Evolutionary conservation across 768 basidiomycete genomes (phyloP).

Genomic region (Suillus sp.): DNA sequence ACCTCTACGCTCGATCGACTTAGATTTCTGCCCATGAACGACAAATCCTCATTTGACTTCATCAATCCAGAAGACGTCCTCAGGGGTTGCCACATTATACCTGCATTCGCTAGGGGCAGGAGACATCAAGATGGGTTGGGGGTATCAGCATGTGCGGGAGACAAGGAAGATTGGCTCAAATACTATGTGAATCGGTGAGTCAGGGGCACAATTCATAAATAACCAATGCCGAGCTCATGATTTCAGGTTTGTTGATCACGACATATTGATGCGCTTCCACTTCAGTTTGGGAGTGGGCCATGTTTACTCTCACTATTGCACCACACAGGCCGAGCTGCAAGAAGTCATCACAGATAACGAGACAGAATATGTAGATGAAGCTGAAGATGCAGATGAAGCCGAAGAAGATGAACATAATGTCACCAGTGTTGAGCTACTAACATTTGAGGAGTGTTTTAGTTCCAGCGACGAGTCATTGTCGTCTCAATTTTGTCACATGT

Average conservation of each 20-base stretch:
- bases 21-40: not conserved
- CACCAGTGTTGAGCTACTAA: no score
- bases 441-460: no score
- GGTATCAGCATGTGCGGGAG: not conserved
- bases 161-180: not conserved
- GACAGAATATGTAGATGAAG: no score
- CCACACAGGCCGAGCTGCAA: no score
- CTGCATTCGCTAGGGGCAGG: not conserved
- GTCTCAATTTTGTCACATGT: no score
- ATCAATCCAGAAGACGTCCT: slow-evolving; percentile 3
- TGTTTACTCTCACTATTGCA: not conserved
- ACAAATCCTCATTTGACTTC: slow-evolving; percentile 6
- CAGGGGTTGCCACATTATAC: slow-evolving; percentile 9
- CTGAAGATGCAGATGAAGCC: no score
- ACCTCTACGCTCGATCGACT: not conserved
- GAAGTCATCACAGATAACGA: no score
- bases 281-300: slow-evolving; percentile 8
- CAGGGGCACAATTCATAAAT: not conserved
- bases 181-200: slow-evolving; percentile 5
- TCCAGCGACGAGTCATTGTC: no score
- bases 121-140: not conserved
- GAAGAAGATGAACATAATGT: no score
- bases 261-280: slow-evolving; percentile 10
- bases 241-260: not conserved
- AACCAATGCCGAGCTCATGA: not conserved